Evolutionary conservation across 768 basidiomycete genomes (phyloP).

Genomic region (Trametes punicea): DNA sequence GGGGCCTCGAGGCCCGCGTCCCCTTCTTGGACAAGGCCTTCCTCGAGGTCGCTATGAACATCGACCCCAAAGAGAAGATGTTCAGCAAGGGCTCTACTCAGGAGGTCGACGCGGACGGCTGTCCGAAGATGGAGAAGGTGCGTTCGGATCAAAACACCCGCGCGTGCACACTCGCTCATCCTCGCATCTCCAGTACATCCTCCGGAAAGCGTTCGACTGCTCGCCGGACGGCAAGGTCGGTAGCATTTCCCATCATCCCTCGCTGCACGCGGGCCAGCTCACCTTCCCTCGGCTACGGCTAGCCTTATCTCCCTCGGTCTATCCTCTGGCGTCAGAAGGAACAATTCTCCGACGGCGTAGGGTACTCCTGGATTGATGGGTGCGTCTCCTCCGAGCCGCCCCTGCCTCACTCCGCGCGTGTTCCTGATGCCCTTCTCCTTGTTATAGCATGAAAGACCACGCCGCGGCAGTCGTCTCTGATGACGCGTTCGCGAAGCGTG

Average conservation of each 20-base stretch:
- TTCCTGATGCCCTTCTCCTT: background rate
- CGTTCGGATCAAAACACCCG: background rate
- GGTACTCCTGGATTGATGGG: slow-evolving; percentile 99
- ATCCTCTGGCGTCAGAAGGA: slow-evolving; percentile 99
- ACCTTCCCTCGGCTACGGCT: slow-evolving; percentile 1
- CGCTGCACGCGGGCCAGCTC: background rate
- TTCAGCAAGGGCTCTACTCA: slow-evolving; percentile 80
- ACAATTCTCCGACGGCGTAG: slow-evolving; percentile 98
- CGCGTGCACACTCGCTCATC: background rate
- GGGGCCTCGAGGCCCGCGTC: slow-evolving; percentile 98
- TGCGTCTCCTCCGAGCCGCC: slow-evolving; percentile 30
- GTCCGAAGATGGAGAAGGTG: slow-evolving; percentile 95
- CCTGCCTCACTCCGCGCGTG: background rate
- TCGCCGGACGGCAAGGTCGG: slow-evolving; percentile 71
- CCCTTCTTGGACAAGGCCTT: slow-evolving; percentile 98
- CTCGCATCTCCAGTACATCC: slow-evolving; percentile 64
- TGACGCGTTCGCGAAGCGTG: slow-evolving; percentile 69
- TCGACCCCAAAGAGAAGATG: slow-evolving; percentile 84
- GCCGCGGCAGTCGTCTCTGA: slow-evolving; percentile 75
- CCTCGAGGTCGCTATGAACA: slow-evolving; percentile 89
- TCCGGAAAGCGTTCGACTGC: slow-evolving; percentile 94
- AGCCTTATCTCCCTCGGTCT: slow-evolving; percentile 90
- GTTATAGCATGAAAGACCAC: slow-evolving; percentile 80
- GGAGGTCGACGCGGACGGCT: slow-evolving; percentile 77
- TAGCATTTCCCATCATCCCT: background rate